Evolutionary conservation across 2,329 filamentous ascomycete genomes (phyloP).

Genomic region (Acrocalymma vagum): DNA sequence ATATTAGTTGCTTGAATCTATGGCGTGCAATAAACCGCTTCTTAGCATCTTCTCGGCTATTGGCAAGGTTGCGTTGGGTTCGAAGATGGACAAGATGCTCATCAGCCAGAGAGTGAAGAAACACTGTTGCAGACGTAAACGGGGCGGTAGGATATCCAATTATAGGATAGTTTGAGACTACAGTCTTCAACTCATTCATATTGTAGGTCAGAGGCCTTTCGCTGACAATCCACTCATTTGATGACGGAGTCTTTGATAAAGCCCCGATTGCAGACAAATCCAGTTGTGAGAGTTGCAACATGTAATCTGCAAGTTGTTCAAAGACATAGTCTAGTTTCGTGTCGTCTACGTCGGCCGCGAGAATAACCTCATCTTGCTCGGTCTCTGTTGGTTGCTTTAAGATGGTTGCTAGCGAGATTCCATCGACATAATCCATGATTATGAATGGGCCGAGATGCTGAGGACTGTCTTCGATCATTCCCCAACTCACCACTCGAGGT

Average conservation of each 20-base stretch:
- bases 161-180: conserved; percentile 38
- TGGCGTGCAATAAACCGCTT: conserved; percentile 29
- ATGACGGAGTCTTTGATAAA: conserved; percentile 40
- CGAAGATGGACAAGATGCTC: conserved; percentile 30
- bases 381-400: conserved; percentile 25
- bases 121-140: conserved; percentile 27
- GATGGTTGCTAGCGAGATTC: conserved; percentile 20
- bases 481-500: conserved; percentile 24
- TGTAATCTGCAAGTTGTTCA: conserved; percentile 30
- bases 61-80: conserved; percentile 31
- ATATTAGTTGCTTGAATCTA: conserved; percentile 19
- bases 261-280: conserved; percentile 31
- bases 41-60: conserved; percentile 29
- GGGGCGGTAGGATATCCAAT: conserved; percentile 35
- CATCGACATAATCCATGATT: conserved; percentile 32
- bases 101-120: conserved; percentile 26
- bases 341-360: conserved; percentile 20
- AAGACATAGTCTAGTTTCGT: conserved; percentile 27
- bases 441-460: conserved; percentile 34
- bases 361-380: conserved; percentile 29
- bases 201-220: conserved; percentile 27
- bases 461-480: conserved; percentile 25
- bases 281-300: conserved; percentile 22
- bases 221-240: conserved; percentile 39
- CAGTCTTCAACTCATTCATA: conserved; percentile 29